Percentiles rank a stretch among this genome's conserved stretches.
Evolutionary conservation across 768 basidiomycete genomes (phyloP).

Genomic region (Auriscalpium vulgare): DNA sequence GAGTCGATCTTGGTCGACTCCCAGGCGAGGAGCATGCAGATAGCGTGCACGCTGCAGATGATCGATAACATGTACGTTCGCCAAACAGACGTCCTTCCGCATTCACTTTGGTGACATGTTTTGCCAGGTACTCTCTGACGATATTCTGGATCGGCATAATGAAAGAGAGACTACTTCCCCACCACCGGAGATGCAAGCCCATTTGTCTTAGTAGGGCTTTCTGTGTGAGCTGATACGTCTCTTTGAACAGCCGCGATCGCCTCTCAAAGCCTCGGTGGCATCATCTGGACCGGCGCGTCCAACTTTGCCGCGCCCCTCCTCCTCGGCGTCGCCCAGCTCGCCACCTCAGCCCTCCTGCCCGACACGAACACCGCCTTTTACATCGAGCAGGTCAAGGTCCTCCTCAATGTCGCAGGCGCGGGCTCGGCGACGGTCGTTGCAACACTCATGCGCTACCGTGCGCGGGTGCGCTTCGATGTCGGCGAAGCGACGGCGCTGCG

Average conservation of each 20-base stretch:
- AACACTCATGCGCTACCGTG: slow-evolving; percentile 4
- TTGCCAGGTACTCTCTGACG: slow-evolving; percentile 5
- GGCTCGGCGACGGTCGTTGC: slow-evolving; percentile 3
- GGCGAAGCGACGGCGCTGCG: slow-evolving; percentile 6
- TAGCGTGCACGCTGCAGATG: slow-evolving; percentile 4
- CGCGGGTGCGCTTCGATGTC: neutral
- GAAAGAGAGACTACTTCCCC: slow-evolving; percentile 2
- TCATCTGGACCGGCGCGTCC: slow-evolving; percentile 1
- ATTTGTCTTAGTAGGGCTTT: too few species aligned
- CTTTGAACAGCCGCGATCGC: too few species aligned
- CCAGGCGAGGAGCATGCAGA: slow-evolving; percentile 8
- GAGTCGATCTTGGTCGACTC: slow-evolving; percentile 5
- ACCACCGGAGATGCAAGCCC: neutral
- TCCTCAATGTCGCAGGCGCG: slow-evolving; percentile 8
- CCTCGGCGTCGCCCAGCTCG: slow-evolving; percentile 8
- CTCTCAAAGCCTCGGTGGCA: neutral
- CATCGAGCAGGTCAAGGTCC: slow-evolving; percentile 7
- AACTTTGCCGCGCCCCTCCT: slow-evolving; percentile 9
- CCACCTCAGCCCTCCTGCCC: slow-evolving; percentile 3
- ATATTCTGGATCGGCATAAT: neutral
- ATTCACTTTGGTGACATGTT: neutral
- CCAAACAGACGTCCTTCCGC: neutral
- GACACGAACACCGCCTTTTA: slow-evolving; percentile 8
- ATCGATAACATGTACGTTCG: slow-evolving; percentile 6
- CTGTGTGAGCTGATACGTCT: too few species aligned